Percentiles rank a stretch among this genome's conserved stretches.
These are phyloP conservation scores for Rosa persica DNA, from an alignment of 306 rosid species.

Conservation along the genomic window DNA sequence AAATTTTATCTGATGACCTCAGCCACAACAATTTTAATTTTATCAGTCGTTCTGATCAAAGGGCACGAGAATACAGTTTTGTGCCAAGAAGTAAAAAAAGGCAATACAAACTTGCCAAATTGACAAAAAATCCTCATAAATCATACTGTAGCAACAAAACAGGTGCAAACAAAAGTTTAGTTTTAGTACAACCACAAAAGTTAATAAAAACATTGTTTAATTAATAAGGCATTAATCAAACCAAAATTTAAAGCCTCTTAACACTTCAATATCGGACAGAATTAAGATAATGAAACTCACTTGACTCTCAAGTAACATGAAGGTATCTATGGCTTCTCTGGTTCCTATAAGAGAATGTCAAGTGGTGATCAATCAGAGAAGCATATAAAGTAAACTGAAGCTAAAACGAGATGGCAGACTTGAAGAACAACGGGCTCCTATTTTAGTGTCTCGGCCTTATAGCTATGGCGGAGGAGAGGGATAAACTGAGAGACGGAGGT, in stretches of 20 bases:
- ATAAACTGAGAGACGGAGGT: no score
- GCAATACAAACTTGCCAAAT: not conserved
- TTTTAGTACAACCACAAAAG: not conserved
- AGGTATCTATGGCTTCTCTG: conserved; percentile 64
- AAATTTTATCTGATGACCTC: not conserved
- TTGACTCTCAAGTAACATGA: conserved; percentile 48
- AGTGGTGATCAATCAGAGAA: no score
- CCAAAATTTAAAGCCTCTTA: not conserved
- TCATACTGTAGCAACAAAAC: not conserved
- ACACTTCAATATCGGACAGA: not conserved
- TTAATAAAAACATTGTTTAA: not conserved
- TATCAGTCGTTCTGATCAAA: not conserved
- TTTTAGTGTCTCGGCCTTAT: no score
- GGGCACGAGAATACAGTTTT: not conserved
- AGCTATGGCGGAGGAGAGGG: no score
- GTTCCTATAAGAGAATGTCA: no score
- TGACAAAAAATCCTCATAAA: not conserved
- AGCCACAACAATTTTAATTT: not conserved
- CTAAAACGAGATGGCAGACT: no score
- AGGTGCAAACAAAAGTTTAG: not conserved
- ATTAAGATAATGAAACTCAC: conserved; percentile 40
- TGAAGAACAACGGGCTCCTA: no score
- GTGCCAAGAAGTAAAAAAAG: not conserved
- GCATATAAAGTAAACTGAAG: no score
- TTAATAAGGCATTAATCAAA: not conserved